phyloP scores from a whole-genome alignment of 768 basidiomycete species.

The Russula griseocarnosa region DNA sequence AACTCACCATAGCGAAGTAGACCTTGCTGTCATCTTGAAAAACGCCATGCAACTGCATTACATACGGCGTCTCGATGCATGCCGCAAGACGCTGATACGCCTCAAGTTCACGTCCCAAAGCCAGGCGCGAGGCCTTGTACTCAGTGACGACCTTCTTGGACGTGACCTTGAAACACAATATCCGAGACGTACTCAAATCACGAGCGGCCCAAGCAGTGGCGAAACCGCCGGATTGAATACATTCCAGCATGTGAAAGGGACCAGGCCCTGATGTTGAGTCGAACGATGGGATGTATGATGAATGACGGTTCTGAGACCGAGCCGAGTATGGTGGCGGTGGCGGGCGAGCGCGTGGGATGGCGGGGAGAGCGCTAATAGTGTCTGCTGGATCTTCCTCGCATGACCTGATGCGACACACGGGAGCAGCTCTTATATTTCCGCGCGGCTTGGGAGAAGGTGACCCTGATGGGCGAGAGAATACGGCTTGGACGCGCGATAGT shows the following conservation, averaged over 20 bases:
- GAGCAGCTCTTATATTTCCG: background rate
- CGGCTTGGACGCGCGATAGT: conserved; percentile 7
- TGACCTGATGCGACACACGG: conserved; percentile 12
- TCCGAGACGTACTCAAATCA: conserved; percentile 24
- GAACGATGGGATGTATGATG: conserved; percentile 18
- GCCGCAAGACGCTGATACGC: conserved; percentile 28
- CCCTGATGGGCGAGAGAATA: background rate
- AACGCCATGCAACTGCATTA: conserved; percentile 28
- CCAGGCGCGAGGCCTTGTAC: conserved; percentile 20
- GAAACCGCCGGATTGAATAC: conserved; percentile 21
- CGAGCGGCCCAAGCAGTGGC: conserved; percentile 27
- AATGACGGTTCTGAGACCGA: conserved; percentile 25
- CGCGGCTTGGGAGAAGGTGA: conserved; percentile 14
- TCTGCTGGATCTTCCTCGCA: conserved; percentile 18
- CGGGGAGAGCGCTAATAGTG: conserved; percentile 14
- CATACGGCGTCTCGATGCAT: conserved; percentile 25
- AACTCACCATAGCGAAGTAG: conserved; percentile 27
- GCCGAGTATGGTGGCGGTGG: conserved; percentile 21
- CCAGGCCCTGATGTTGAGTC: conserved; percentile 23
- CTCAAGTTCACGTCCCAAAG: conserved; percentile 26
- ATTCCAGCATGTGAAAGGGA: conserved; percentile 28
- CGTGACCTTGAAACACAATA: conserved; percentile 24
- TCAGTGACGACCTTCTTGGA: conserved; percentile 23
- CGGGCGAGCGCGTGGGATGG: conserved; percentile 14
- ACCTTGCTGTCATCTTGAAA: conserved; percentile 24